Percentiles rank a stretch among this genome's conserved stretches.
These are phyloP conservation scores for Linaria vulgaris DNA, from an alignment of 257 asterid species.

Conservation along the genomic window DNA sequence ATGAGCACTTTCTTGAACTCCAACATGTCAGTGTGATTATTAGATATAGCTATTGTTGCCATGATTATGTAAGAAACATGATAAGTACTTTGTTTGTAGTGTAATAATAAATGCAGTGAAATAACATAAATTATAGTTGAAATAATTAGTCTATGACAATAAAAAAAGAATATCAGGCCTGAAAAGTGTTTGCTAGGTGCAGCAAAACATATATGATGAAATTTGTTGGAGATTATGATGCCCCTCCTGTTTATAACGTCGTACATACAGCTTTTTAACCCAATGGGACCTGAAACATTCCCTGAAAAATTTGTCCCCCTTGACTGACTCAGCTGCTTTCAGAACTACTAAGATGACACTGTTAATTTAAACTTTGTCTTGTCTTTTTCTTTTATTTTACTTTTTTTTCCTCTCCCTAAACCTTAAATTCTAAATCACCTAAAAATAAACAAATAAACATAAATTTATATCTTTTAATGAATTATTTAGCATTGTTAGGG, in stretches of 20 bases:
- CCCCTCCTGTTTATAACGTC: constrained; percentile 22
- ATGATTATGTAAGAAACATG: constrained; percentile 29
- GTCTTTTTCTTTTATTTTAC: no score
- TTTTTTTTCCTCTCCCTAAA: no score
- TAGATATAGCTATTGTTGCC: constrained; percentile 21
- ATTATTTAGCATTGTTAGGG: no score
- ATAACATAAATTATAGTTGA: neutral
- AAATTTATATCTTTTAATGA: no score
- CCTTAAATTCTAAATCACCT: no score
- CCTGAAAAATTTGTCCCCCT: constrained; percentile 43
- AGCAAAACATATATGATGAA: constrained; percentile 49
- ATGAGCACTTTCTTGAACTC: neutral
- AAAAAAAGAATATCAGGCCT: constrained; percentile 23
- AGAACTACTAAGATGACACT: neutral
- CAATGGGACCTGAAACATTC: constrained; percentile 52
- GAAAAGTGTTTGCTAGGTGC: constrained; percentile 26
- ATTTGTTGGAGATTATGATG: constrained; percentile 35
- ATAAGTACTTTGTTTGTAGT: neutral
- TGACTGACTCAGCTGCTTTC: constrained; percentile 31
- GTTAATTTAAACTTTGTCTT: no score
- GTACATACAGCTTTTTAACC: constrained; percentile 24
- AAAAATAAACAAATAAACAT: no score
- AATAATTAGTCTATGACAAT: neutral
- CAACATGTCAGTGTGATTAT: constrained; percentile 26
- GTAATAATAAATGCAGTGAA: neutral